Base-by-base conservation (phyloP, 805 yeast genomes). In the Candida takata region DNA sequence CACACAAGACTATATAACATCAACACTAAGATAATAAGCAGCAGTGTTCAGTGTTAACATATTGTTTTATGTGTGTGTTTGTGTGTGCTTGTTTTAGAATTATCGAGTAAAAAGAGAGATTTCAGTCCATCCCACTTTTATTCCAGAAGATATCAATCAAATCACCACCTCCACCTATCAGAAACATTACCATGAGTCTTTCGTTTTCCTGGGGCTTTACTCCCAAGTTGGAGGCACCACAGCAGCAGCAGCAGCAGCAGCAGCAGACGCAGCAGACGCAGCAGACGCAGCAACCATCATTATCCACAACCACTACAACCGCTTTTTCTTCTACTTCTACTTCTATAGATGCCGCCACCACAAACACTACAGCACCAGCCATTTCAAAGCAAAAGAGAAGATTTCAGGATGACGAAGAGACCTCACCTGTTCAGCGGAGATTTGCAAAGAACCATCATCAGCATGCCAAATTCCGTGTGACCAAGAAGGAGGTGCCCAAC, bases 181-280 rank as follows among this genome's bases (percentile, higher is more conserved):
- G 12, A 24, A 6, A 27, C 29, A 27, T 15, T 17, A 13, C 17
- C 10, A 29, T 33, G 35, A 33, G 35, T 13, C 28, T 34, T 11
- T 29, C 51, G 7, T 48, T 51, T 13, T 44, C 55, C 4, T 51
- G 55, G 55, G 55, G 49, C 4, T 47, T 46, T 34, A 42, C 35
- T 26, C 49, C 48, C 33, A 52, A 45, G 34, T 37, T 43, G 26
- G 42, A 20, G 36, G 10, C 27, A 10, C 20, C 23, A 6, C 13
- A 26, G 28, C 18, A 16, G 18, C 11, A 19, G 12, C 26, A 13
- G n/a, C 20, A 24, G 17, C 32, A 28, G 19, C 24, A 28, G 7
- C 20, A 10, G 8, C 30, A 8, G 12, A 18, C 19, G 14, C 29
- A 27, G 14, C 19, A 13, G 14, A 8, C 17, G 14, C 19, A 15